A percentile compares a stretch with the other conserved stretches of the same genome.
Conservation (phyloP, 306 rosid genomes). For the Acmispon strigosus region DNA sequence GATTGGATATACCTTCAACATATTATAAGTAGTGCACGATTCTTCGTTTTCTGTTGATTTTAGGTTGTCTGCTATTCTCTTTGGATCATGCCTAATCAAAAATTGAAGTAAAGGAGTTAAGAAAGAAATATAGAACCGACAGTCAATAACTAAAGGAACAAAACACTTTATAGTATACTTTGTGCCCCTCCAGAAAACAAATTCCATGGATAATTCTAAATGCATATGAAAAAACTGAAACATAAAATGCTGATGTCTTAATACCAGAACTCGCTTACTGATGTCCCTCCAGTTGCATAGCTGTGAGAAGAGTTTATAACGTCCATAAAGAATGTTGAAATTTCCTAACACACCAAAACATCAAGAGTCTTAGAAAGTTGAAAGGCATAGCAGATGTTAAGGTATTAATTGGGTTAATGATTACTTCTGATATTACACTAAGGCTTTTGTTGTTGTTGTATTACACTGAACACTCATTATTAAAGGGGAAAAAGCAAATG, state of each 20-base stretch:
- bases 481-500: background rate
- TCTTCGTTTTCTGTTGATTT: conserved; percentile 67
- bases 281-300: conserved; percentile 99
- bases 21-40: conserved; percentile 85
- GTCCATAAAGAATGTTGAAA: conserved; percentile 76
- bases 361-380: background rate
- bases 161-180: background rate
- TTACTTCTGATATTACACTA: background rate
- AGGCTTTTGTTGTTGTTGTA: no score
- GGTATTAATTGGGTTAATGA: background rate
- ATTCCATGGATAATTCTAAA: conserved; percentile 6
- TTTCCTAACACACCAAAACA: conserved; percentile 47
- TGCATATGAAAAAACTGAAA: conserved; percentile 16
- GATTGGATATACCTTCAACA: conserved; percentile 65
- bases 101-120: background rate
- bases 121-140: background rate
- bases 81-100: conserved; percentile 57
- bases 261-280: conserved; percentile 78
- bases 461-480: background rate
- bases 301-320: conserved; percentile 78
- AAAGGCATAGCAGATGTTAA: background rate
- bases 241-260: background rate
- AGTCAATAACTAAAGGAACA: background rate
- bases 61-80: conserved; percentile 51
- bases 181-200: background rate